phyloP scores from a whole-genome alignment of 2,329 filamentous ascomycete genomes.

The Graphilbum sp. region DNA sequence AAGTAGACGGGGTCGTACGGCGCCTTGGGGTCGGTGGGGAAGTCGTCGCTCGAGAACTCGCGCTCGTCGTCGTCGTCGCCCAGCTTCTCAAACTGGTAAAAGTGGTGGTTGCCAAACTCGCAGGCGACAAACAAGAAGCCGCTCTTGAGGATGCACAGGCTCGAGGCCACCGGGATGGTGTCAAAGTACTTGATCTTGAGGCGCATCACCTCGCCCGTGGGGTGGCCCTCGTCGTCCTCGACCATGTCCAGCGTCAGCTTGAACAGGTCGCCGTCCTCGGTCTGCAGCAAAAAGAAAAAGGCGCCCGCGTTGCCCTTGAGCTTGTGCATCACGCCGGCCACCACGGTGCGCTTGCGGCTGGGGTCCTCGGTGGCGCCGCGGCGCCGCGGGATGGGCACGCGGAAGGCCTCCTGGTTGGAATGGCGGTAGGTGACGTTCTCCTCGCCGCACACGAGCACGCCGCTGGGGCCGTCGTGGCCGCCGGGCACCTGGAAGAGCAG shows the following conservation, averaged over 20 bases:
- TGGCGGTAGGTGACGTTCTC: conserved; percentile 96
- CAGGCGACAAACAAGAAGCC: conserved; percentile 88
- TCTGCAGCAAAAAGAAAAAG: conserved; percentile 94
- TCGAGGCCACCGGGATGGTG: conserved; percentile 77
- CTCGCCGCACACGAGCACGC: conserved; percentile 85
- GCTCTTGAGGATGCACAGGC: conserved; percentile 82
- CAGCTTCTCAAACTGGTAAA: conserved; percentile 95
- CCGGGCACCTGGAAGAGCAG: conserved; percentile 92
- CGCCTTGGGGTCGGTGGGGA: conserved; percentile 56
- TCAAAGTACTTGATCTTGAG: conserved; percentile 97
- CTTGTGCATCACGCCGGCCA: conserved; percentile 92
- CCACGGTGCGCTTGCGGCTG: conserved; percentile 71
- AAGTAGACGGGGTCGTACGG: conserved; percentile 72
- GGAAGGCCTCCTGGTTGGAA: conserved; percentile 79
- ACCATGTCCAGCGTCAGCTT: conserved; percentile 89
- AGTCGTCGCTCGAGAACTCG: conserved; percentile 72
- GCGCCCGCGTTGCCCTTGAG: conserved; percentile 66
- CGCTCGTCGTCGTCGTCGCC: conserved; percentile 87
- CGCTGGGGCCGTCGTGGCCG: conserved; percentile 82
- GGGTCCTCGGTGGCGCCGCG: conserved; percentile 84
- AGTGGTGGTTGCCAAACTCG: conserved; percentile 82
- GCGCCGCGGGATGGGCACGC: conserved; percentile 75
- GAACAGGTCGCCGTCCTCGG: conserved; percentile 95
- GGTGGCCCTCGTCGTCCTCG: conserved; percentile 60
- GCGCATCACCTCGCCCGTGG: conserved; percentile 64